Percentiles rank a stretch among this genome's conserved stretches.
phyloP scores from a whole-genome alignment of 2,329 filamentous ascomycete genomes.

The Epichloe sibirici region DNA sequence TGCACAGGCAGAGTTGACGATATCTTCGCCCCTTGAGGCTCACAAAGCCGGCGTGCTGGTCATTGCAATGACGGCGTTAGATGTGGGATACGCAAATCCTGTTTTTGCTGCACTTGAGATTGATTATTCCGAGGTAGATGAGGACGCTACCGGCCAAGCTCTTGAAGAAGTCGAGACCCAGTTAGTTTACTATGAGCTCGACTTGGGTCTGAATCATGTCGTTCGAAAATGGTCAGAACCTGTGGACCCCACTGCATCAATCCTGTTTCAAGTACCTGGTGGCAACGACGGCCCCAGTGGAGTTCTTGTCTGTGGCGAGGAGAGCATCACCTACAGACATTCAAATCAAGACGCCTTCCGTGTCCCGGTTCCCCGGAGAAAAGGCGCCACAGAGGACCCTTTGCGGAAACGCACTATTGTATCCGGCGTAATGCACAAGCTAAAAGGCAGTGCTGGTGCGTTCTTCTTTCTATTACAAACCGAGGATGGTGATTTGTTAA shows the following conservation, averaged over 20 bases:
- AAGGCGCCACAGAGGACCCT: constrained; percentile 83
- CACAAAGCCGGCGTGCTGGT: constrained; percentile 88
- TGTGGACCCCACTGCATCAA: constrained; percentile 78
- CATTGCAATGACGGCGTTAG: constrained; percentile 74
- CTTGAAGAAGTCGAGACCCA: constrained; percentile 75
- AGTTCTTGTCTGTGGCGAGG: constrained; percentile 87
- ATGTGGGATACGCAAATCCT: constrained; percentile 94
- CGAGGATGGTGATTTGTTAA: constrained; percentile 97
- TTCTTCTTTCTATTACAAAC: constrained; percentile 97
- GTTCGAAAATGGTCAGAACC: constrained; percentile 93
- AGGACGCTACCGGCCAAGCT: constrained; percentile 77
- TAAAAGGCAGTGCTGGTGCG: constrained; percentile 67
- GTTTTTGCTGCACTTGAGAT: constrained; percentile 92
- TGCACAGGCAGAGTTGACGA: constrained; percentile 85
- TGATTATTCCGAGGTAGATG: constrained; percentile 83
- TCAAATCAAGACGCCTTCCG: constrained; percentile 85
- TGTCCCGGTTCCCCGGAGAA: constrained; percentile 76
- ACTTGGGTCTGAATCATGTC: constrained; percentile 92
- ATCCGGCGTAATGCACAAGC: constrained; percentile 91
- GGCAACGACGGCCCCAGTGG: constrained; percentile 89
- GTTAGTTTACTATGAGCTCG: constrained; percentile 93
- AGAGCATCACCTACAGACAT: constrained; percentile 93
- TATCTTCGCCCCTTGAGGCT: constrained; percentile 92
- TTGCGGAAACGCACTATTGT: constrained; percentile 79
- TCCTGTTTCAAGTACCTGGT: constrained; percentile 90